A percentile compares a stretch with the other conserved stretches of the same genome.
These are phyloP conservation scores for Saccharomyces paradoxus DNA, from an alignment of 805 yeast species.

Conservation along the genomic window DNA sequence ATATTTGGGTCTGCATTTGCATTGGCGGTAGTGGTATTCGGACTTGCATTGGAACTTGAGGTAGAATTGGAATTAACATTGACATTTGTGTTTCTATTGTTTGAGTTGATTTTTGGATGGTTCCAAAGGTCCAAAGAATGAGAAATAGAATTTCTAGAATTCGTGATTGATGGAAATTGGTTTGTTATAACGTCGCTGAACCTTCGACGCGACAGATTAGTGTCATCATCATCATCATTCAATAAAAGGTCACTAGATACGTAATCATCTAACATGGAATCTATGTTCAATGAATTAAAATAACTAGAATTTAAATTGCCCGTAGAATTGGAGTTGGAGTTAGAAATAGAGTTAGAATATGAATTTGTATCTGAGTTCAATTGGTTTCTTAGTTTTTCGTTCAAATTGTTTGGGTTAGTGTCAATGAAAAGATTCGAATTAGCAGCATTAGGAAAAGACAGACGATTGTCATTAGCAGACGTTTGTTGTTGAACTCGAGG, in stretches of 20 bases:
- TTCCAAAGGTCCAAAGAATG: slow-evolving; percentile 26
- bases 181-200: slow-evolving; percentile 16
- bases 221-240: slow-evolving; percentile 3
- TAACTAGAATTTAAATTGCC: not conserved
- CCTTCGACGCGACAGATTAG: slow-evolving; percentile 11
- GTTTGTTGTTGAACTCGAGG: not conserved
- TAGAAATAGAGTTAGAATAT: not conserved
- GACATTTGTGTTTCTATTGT: not conserved
- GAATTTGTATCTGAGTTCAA: not conserved
- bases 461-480: not conserved
- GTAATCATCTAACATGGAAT: slow-evolving; percentile 13
- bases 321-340: not conserved
- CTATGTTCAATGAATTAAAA: not conserved
- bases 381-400: not conserved
- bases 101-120: slow-evolving; percentile 4
- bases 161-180: slow-evolving; percentile 9
- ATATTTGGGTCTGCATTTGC: slow-evolving; percentile 1
- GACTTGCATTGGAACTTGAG: not conserved
- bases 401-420: not conserved
- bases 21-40: not conserved
- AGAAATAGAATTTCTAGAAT: slow-evolving; percentile 24
- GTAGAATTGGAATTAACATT: not conserved
- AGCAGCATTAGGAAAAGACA: not conserved
- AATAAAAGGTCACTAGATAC: slow-evolving; percentile 9
- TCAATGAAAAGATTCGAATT: not conserved